Percentiles rank a stretch among this genome's conserved stretches.
phyloP scores from a whole-genome alignment of 305 asterid species.

The Fraxinus platypoda region DNA sequence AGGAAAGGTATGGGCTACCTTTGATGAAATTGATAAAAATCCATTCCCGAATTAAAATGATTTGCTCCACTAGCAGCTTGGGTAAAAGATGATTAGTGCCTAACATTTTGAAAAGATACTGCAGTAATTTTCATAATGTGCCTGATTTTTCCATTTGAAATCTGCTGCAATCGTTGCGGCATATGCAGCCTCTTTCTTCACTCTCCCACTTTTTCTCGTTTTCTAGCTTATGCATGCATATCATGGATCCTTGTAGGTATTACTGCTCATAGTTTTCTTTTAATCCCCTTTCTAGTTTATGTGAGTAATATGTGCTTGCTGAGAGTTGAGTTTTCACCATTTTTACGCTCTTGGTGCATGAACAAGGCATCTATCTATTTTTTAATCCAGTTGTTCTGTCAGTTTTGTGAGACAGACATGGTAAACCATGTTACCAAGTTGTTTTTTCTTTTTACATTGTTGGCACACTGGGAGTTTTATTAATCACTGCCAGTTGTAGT shows the following conservation, averaged over 20 bases:
- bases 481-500: background rate
- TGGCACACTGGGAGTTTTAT: background rate
- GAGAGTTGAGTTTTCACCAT: background rate
- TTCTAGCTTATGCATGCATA: background rate
- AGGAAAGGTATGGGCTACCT: slow-evolving; percentile 56
- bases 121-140: background rate
- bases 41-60: background rate
- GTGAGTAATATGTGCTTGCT: background rate
- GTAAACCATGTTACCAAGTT: background rate
- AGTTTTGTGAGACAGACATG: background rate
- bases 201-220: background rate
- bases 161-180: background rate
- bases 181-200: background rate
- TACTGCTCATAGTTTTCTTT: background rate
- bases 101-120: background rate
- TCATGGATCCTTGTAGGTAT: background rate
- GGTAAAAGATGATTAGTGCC: background rate
- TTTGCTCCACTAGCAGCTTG: background rate
- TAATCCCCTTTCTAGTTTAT: background rate
- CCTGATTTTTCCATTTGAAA: background rate
- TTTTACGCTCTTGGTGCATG: background rate
- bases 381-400: background rate
- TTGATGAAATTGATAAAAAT: background rate
- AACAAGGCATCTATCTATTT: background rate
- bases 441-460: background rate